Evolutionary conservation across 2,329 filamentous ascomycete genomes (phyloP).

Genomic region (Huntiella abstrusa): DNA sequence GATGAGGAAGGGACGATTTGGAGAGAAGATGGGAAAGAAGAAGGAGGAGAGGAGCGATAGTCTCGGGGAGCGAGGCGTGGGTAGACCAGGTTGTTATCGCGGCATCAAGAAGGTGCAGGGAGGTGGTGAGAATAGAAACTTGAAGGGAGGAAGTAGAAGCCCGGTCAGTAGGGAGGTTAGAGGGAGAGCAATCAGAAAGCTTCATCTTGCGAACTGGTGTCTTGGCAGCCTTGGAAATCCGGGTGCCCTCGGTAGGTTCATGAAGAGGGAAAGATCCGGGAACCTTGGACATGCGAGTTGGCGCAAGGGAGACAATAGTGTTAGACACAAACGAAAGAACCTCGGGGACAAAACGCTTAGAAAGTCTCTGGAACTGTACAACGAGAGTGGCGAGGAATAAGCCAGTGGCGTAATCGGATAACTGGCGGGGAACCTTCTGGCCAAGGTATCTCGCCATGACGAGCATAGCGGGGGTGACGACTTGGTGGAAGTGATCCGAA

Average conservation of each 20-base stretch:
- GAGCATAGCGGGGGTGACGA: constrained; percentile 77
- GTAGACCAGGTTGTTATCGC: constrained; percentile 56
- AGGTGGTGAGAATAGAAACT: constrained; percentile 40
- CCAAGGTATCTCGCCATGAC: constrained; percentile 70
- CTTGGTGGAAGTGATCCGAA: constrained; percentile 91
- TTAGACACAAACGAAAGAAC: constrained; percentile 65
- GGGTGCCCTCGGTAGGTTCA: constrained; percentile 30
- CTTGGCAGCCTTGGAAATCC: constrained; percentile 27
- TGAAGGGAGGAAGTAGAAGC: constrained; percentile 23
- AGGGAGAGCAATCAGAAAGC: constrained; percentile 36
- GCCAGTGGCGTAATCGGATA: constrained; percentile 53
- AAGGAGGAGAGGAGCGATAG: constrained; percentile 37
- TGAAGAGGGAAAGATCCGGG: constrained; percentile 44
- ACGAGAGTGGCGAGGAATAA: constrained; percentile 62
- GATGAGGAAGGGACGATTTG: constrained; percentile 21
- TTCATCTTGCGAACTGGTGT: constrained; percentile 31
- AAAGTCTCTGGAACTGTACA: constrained; percentile 63
- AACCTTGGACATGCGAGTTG: constrained; percentile 26
- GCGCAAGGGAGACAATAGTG: constrained; percentile 49
- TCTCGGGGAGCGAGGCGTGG: constrained; percentile 57
- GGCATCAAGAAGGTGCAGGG: constrained; percentile 44
- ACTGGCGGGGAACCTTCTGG: constrained; percentile 46
- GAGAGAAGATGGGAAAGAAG: constrained; percentile 35
- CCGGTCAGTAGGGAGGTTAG: constrained; percentile 15
- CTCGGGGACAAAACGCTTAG: constrained; percentile 81